Conservation (phyloP, 1,284 basidiomycete genomes). For the Trametes pubescens region DNA sequence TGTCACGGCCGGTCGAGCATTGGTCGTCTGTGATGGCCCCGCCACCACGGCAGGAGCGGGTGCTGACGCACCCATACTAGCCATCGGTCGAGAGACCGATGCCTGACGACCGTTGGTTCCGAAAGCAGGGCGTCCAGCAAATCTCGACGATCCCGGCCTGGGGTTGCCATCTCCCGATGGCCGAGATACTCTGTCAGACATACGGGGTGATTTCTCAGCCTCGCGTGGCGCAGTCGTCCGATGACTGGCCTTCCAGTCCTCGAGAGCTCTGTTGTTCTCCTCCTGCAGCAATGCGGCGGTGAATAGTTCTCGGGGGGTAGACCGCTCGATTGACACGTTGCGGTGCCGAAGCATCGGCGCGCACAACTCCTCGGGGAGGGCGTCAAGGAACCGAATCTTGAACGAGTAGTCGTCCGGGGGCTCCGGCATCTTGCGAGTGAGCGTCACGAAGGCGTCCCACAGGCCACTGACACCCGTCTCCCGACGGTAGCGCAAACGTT, state of each 20-base stretch:
- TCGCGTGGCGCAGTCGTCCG: not conserved
- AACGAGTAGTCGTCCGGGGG: constrained; percentile 23
- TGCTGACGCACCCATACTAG: too few relatives aligned
- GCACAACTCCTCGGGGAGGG: constrained; percentile 9
- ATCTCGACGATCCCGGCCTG: too few relatives aligned
- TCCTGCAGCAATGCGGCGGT: not conserved
- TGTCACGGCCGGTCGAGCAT: too few relatives aligned
- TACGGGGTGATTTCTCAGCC: too few relatives aligned
- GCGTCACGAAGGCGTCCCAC: constrained; percentile 9
- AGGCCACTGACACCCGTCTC: constrained; percentile 12
- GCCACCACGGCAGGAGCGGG: too few relatives aligned
- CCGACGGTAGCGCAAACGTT: not conserved
- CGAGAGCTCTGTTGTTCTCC: not conserved
- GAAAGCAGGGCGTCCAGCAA: too few relatives aligned
- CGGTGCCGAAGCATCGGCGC: not conserved
- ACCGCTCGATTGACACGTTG: not conserved
- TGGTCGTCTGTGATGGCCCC: too few relatives aligned
- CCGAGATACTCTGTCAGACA: too few relatives aligned
- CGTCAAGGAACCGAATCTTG: constrained; percentile 11
- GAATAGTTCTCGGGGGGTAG: not conserved
- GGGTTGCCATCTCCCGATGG: too few relatives aligned
- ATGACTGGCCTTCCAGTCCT: not conserved
- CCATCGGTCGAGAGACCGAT: too few relatives aligned
- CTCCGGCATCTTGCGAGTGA: constrained; percentile 15
- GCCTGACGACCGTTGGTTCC: too few relatives aligned